Conservation (phyloP, 176 grass and related monocot genomes). For the Coix lacrymajobi region DNA sequence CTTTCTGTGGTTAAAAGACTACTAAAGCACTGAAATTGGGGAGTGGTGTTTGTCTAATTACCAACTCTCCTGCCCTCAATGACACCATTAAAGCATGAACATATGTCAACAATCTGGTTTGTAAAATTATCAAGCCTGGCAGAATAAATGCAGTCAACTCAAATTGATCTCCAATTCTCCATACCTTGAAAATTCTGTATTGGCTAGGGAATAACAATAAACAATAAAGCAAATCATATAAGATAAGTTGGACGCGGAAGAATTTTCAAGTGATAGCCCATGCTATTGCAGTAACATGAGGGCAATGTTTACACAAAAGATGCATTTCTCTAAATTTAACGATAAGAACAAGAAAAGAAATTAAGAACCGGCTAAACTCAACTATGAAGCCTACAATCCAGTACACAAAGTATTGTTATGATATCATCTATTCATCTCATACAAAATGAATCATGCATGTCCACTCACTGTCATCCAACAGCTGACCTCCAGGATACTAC, state of each 20-base stretch:
- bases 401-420: neutral
- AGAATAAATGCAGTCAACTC: neutral
- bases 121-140: neutral
- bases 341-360: neutral
- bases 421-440: neutral
- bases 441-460: neutral
- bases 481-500: neutral
- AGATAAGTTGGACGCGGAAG: neutral
- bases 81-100: neutral
- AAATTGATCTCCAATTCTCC: neutral
- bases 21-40: neutral
- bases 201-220: neutral
- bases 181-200: neutral
- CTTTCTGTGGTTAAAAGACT: neutral
- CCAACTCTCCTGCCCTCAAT: neutral
- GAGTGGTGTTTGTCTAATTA: neutral
- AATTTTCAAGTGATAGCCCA: neutral
- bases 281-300: neutral
- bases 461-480: neutral
- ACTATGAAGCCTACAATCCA: neutral
- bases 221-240: neutral
- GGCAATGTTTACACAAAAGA: neutral
- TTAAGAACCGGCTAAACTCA: neutral
- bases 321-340: neutral
- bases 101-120: neutral